These are phyloP conservation scores for Rhododendron kiyosumense DNA, from an alignment of 148 eudicot species.

Conservation along the genomic window DNA sequence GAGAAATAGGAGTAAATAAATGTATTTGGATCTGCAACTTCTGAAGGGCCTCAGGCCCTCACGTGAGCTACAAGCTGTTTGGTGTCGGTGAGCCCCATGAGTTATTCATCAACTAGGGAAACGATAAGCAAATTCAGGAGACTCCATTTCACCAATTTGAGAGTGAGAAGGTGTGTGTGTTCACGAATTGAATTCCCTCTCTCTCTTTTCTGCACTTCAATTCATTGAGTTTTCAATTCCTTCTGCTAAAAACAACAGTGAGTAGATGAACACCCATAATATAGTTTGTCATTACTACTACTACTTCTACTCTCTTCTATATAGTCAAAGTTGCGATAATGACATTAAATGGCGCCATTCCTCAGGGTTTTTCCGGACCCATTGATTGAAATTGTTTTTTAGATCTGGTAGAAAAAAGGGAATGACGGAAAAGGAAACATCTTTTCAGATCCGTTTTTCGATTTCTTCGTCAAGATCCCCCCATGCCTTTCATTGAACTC, in stretches of 20 bases:
- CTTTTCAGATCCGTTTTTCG: background rate
- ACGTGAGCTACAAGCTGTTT: slow-evolving; percentile 5
- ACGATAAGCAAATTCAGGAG: background rate
- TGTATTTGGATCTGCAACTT: slow-evolving; percentile 6
- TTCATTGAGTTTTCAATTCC: background rate
- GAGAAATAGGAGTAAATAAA: background rate
- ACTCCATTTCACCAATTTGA: background rate
- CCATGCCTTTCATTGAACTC: background rate
- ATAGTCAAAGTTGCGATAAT: background rate
- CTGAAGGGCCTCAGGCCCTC: slow-evolving; percentile 7
- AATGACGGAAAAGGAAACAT: background rate
- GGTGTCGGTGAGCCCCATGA: background rate
- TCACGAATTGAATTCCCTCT: background rate
- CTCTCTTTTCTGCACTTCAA: background rate
- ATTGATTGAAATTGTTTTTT: background rate
- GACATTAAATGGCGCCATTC: background rate
- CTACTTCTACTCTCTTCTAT: no score
- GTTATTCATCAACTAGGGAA: background rate
- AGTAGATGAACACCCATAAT: background rate
- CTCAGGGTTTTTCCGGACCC: background rate
- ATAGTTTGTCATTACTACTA: background rate
- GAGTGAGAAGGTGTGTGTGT: background rate
- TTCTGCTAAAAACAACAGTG: background rate
- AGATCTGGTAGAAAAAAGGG: background rate
- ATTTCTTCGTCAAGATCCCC: background rate